Evolutionary conservation across 192 early-diverging fungal genomes (phyloP), one percentile per base, ranked within the genome.

Genomic region (Spinellus fusiger): DNA sequence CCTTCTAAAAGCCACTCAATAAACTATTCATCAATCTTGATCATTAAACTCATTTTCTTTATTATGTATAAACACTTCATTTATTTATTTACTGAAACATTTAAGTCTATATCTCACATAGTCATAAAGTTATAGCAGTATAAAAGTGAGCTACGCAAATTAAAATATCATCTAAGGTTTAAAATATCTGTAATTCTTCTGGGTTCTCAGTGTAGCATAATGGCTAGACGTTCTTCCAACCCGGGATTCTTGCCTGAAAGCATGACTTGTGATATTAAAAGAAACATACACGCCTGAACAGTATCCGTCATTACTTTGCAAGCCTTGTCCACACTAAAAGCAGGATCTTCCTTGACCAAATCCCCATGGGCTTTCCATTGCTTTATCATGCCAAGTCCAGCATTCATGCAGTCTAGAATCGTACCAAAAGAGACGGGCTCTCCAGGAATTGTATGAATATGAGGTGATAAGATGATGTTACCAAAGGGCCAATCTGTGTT

Each of bases 401-500:
- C 52, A 16, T 44, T 53, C 7, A 63, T 63, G 18, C 27, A 54
- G 38, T 76, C 75, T 55, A 70, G 64, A 49, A 76, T 44, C 7
- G 75, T 76, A 7, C 75, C 75, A 27, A 76, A 69, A 40, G 75
- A 70, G 9, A 64, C 71, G 29, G 67, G 56, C 10, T 70, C 66
- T 16, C 57, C 65, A 8, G 58, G 51, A 10, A 57, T 57, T 0
- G 65, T 66, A 38, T 69, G 68, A 46, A 48, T 65, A 34, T 65
- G 58, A 13, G 75, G 75, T 7, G 49, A 57, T 58, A 78, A 63
- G 6, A 67, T 70, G 4, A 61, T 52, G 44, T 78, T 74, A 25
- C 76, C 69, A 61, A 68, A 46, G 0, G 76, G 73, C 76, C 76
- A 78, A n/a, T 71, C 69, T 5, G 52, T 46, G 25, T 70, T 65